Conservation (phyloP, 257 asterid species). For the Verbena officinalis region DNA sequence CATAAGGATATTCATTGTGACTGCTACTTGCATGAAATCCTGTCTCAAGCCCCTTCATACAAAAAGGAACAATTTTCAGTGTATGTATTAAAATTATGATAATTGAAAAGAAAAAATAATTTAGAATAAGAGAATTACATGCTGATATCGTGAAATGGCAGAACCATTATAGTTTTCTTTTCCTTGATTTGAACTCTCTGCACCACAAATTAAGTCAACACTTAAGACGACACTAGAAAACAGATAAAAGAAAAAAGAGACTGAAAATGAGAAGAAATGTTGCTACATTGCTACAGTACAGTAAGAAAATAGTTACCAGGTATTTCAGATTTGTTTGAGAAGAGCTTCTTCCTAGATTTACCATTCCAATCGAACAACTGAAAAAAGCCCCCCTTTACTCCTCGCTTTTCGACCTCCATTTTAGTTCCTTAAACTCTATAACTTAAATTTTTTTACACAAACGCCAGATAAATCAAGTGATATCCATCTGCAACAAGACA, state of each 20-base stretch:
- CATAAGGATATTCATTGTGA: constrained; percentile 48
- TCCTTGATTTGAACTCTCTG: constrained; percentile 69
- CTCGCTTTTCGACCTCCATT: constrained; percentile 93
- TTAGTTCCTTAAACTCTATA: constrained; percentile 18
- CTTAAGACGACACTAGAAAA: constrained; percentile 16
- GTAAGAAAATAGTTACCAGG: constrained; percentile 54
- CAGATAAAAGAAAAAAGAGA: constrained; percentile 4
- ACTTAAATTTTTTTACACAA: constrained; percentile 18
- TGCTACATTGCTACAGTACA: constrained; percentile 1
- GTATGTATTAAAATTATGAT: no score
- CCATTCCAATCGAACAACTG: constrained; percentile 97
- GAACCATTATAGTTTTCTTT: constrained; percentile 56
- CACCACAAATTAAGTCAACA: constrained; percentile 30
- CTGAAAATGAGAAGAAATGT: constrained; percentile 1
- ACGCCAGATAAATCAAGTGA: constrained; percentile 34
- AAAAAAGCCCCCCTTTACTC: constrained; percentile 78
- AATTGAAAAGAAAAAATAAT: not conserved
- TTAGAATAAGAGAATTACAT: constrained; percentile 44
- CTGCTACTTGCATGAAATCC: constrained; percentile 44
- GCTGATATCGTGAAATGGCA: constrained; percentile 50
- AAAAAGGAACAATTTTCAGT: not conserved
- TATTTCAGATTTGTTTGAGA: constrained; percentile 70
- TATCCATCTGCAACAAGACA: constrained; percentile 43
- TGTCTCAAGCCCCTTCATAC: constrained; percentile 59
- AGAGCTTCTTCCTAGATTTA: constrained; percentile 90